Evolutionary conservation across 352 stramenopile species (phyloP), one percentile per base, ranked within the genome.

Genomic region (Globisporangium alternatum): DNA sequence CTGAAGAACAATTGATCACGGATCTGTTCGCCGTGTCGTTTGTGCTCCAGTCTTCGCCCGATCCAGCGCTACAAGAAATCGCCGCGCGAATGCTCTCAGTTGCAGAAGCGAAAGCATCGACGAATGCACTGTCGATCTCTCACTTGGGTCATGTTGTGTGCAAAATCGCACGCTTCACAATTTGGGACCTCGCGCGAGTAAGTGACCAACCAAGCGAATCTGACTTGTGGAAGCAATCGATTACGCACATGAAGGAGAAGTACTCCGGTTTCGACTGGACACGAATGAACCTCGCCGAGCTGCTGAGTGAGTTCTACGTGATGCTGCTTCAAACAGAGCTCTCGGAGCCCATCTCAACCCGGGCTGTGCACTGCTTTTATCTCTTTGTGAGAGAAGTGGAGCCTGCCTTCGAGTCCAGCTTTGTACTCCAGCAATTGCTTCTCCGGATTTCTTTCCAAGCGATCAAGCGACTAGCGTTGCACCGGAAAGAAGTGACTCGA

Each of bases 1-100:
- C 77, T 56, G 66, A 81, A 28, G 77, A 87, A 43, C 83, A 92
- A 49, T 43, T 93, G 15, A 88, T 76, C 7, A 88, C 81, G 0
- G 85, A 92, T 61, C 62, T 91, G 31, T 86, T 92, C 64, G 85
- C 83, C 4, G 71, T 90, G 25, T 84, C 83, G 5, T 92, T 91
- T 28, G 73, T 89, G 28, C 64, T 83, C 4, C 70, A 80, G 25
- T 48, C 62, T 15, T 75, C 73, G 4, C 12, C n/a, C 3, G 44
- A 64, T 22, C 21, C 30, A 1, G 17, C 48, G 47, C 52, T 81
- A n/a, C 74, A 86, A 44, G 60, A 70, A 22, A 45, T 87, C 1
- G 83, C 61, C 30, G 49, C 69, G n/a, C 54, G 60, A 4, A 86
- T 90, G 75, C 56, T 88, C 33, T 62, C 65, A 0, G 31, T 84